These are phyloP conservation scores for Triadica sebifera DNA, from an alignment of 345 rosid genomes.

Conservation along the genomic window DNA sequence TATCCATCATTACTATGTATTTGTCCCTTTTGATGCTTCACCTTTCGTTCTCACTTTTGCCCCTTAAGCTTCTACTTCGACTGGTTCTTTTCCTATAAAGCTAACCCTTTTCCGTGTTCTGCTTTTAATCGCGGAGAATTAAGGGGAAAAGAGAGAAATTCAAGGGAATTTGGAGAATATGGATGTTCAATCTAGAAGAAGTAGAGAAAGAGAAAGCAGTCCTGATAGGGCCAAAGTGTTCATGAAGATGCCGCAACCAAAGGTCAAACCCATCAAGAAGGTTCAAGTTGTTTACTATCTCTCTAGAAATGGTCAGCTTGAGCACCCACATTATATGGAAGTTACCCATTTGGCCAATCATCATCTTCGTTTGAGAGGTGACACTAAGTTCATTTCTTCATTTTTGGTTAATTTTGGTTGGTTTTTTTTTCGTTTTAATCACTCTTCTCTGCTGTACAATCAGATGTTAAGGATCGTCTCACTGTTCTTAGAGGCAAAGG, in stretches of 20 bases:
- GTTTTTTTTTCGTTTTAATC: not conserved
- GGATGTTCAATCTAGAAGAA: slow-evolving; percentile 40
- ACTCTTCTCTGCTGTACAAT: not conserved
- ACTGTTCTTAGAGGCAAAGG: slow-evolving; percentile 74
- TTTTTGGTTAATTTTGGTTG: not conserved
- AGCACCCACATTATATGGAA: slow-evolving; percentile 92
- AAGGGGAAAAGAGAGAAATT: too few relatives aligned
- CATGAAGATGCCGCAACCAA: slow-evolving; percentile 20
- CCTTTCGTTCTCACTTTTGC: slow-evolving; percentile 17
- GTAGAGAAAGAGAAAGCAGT: slow-evolving; percentile 34
- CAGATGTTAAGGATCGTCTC: slow-evolving; percentile 70
- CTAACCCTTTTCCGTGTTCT: not conserved
- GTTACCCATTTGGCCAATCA: slow-evolving; percentile 58
- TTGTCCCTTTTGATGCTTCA: slow-evolving; percentile 5
- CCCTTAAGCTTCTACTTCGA: not conserved
- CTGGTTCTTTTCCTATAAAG: not conserved
- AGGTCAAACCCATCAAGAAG: slow-evolving; percentile 36
- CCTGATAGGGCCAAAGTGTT: slow-evolving; percentile 43
- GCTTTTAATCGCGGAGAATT: not conserved
- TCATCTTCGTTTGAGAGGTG: slow-evolving; percentile 83
- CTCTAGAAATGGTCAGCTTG: slow-evolving; percentile 85
- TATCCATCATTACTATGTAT: too few relatives aligned
- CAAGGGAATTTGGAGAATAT: slow-evolving; percentile 2
- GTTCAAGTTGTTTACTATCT: slow-evolving; percentile 82
- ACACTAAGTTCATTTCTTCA: not conserved